These are phyloP conservation scores for Scheffersomyces quercinus DNA, from an alignment of 1,139 yeast species.

Conservation along the genomic window DNA sequence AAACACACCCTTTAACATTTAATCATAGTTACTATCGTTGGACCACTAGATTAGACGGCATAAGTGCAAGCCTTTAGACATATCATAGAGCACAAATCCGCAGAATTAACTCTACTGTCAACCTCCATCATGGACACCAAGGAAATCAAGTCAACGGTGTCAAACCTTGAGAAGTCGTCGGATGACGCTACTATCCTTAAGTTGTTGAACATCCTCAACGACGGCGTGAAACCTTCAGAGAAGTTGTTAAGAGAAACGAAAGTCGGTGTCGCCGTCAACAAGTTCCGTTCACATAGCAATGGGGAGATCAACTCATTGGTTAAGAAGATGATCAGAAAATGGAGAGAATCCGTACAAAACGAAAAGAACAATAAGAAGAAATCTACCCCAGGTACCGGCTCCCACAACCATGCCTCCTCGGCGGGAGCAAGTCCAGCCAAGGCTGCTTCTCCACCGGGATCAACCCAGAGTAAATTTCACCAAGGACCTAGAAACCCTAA, in stretches of 20 bases:
- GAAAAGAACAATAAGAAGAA: slow-evolving; percentile 57
- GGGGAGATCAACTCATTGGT: slow-evolving; percentile 68
- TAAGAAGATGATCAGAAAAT: slow-evolving; percentile 75
- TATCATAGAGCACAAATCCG: too few species aligned
- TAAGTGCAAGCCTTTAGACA: too few species aligned
- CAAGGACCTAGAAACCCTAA: slow-evolving; percentile 69
- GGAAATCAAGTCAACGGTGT: slow-evolving; percentile 71
- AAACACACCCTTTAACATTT: too few species aligned
- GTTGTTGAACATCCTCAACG: slow-evolving; percentile 65
- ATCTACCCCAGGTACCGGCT: slow-evolving; percentile 5
- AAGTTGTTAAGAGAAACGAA: slow-evolving; percentile 85
- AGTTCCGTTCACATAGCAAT: slow-evolving; percentile 70
- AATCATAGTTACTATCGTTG: too few species aligned
- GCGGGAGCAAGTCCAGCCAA: slow-evolving; percentile 3
- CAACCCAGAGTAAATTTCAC: slow-evolving; percentile 22
- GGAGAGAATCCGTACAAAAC: slow-evolving; percentile 88
- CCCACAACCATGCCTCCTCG: slow-evolving; percentile 4
- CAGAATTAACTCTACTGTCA: too few species aligned
- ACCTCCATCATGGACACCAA: slow-evolving; percentile 59
- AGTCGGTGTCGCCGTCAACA: slow-evolving; percentile 96
- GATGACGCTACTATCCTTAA: slow-evolving; percentile 68
- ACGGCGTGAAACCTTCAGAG: slow-evolving; percentile 82
- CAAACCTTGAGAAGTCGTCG: slow-evolving; percentile 70
- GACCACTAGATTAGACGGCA: too few species aligned
- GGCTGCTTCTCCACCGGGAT: slow-evolving; percentile 14